Percentiles rank a stretch among this genome's conserved stretches.
Conservation (phyloP, 2,329 filamentous ascomycete genomes). For the Metarhizium album region DNA sequence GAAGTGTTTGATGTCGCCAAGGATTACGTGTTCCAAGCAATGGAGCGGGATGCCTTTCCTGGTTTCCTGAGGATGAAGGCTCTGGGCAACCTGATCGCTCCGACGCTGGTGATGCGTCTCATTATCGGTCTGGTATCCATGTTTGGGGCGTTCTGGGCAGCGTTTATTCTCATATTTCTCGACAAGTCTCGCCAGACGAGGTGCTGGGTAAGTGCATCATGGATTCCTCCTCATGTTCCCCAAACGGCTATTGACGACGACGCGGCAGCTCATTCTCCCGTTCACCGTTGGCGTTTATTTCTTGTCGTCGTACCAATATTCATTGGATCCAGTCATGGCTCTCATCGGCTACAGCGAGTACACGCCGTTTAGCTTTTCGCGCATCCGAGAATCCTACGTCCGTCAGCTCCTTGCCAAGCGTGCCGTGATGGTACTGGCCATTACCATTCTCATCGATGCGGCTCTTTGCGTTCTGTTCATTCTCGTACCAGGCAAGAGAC, state of each 20-base stretch:
- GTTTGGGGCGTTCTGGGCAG: constrained; percentile 90
- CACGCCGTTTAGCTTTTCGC: constrained; percentile 84
- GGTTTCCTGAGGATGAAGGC: constrained; percentile 93
- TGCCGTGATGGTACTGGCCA: constrained; percentile 65
- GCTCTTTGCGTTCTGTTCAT: constrained; percentile 87
- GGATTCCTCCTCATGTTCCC: constrained; percentile 4
- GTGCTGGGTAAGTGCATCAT: constrained; percentile 61
- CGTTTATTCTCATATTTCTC: constrained; percentile 86
- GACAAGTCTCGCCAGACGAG: constrained; percentile 62
- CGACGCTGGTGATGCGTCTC: constrained; percentile 75
- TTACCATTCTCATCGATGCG: constrained; percentile 67
- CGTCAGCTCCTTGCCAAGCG: constrained; percentile 76
- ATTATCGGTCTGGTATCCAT: constrained; percentile 73
- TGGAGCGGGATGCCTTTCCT: constrained; percentile 98
- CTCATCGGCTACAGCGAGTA: constrained; percentile 90
- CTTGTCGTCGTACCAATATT: constrained; percentile 87
- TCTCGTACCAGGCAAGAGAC: constrained; percentile 79
- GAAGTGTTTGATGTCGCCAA: constrained; percentile 97
- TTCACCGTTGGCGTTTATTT: constrained; percentile 88
- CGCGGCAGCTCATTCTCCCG: constrained; percentile 59
- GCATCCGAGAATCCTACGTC: constrained; percentile 83
- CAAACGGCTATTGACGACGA: constrained; percentile 10
- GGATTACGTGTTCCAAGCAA: constrained; percentile 98
- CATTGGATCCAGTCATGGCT: constrained; percentile 83
- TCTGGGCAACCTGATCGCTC: constrained; percentile 86